Conservation (phyloP, 805 yeast genomes). For the Wickerhamiella occidentalis region DNA sequence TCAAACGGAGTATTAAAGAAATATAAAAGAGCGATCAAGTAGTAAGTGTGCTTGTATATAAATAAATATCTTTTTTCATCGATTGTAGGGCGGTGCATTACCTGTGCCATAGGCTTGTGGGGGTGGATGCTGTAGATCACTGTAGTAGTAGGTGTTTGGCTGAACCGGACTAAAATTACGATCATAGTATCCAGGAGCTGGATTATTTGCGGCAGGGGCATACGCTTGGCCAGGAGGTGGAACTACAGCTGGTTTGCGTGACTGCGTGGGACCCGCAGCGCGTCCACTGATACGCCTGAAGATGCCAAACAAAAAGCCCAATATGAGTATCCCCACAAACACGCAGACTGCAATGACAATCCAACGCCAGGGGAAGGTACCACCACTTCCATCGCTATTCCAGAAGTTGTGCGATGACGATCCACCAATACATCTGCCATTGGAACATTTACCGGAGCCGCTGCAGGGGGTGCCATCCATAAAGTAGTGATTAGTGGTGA, state of each 20-base stretch:
- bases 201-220: constrained; percentile 2
- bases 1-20: too few relatives aligned
- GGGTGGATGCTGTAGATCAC: constrained; percentile 1
- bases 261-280: constrained; percentile 10
- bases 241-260: constrained; percentile 9
- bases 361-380: constrained; percentile 15
- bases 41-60: not conserved
- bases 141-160: not conserved
- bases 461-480: constrained; percentile 29
- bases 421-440: constrained; percentile 25
- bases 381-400: constrained; percentile 16
- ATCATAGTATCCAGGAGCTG: constrained; percentile 10
- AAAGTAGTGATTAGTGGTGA: constrained; percentile 24
- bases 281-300: not conserved
- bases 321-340: constrained; percentile 17
- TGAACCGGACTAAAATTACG: constrained; percentile 4
- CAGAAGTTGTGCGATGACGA: not conserved
- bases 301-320: constrained; percentile 10
- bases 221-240: constrained; percentile 3
- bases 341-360: constrained; percentile 20
- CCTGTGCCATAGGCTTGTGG: not conserved
- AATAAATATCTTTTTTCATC: not conserved
- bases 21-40: too few relatives aligned
- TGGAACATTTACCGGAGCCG: constrained; percentile 23
- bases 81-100: not conserved